These are phyloP conservation scores for Saussurea involucrata DNA, from an alignment of 129 eudicot genomes.

Conservation along the genomic window DNA sequence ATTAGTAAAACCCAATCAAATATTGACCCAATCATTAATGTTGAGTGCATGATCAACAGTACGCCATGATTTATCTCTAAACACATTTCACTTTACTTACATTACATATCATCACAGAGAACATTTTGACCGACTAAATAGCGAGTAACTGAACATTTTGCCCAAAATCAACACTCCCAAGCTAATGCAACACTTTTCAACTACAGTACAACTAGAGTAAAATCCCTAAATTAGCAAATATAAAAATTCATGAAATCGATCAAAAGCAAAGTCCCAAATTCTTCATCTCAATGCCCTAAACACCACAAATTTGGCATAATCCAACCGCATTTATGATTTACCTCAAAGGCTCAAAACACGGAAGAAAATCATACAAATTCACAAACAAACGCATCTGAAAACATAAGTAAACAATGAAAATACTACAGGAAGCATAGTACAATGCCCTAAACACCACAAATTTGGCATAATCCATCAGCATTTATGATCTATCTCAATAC, in stretches of 20 bases:
- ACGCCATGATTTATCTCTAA: not conserved
- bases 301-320: constrained; percentile 1
- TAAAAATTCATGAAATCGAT: not conserved
- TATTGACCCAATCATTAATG: not conserved
- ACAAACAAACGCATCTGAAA: constrained; percentile 9
- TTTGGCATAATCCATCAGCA: not conserved
- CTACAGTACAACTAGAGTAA: not conserved
- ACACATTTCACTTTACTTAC: not conserved
- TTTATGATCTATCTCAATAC: not conserved
- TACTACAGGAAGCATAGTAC: not conserved
- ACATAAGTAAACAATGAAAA: not conserved
- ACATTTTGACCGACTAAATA: not conserved
- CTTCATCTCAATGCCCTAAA: constrained; percentile 12
- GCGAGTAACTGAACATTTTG: not conserved
- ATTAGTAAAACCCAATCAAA: not conserved
- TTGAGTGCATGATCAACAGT: not conserved
- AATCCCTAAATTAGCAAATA: constrained; percentile 7
- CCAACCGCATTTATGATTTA: not conserved
- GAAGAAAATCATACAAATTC: not conserved
- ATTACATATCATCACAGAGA: not conserved
- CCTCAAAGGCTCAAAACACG: not conserved
- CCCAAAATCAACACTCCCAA: not conserved
- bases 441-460: constrained; percentile 15
- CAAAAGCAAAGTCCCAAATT: not conserved
- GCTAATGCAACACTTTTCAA: not conserved